Evolutionary conservation across 2,329 filamentous ascomycete species (phyloP).

Genomic region (Blumeriella jaapii): DNA sequence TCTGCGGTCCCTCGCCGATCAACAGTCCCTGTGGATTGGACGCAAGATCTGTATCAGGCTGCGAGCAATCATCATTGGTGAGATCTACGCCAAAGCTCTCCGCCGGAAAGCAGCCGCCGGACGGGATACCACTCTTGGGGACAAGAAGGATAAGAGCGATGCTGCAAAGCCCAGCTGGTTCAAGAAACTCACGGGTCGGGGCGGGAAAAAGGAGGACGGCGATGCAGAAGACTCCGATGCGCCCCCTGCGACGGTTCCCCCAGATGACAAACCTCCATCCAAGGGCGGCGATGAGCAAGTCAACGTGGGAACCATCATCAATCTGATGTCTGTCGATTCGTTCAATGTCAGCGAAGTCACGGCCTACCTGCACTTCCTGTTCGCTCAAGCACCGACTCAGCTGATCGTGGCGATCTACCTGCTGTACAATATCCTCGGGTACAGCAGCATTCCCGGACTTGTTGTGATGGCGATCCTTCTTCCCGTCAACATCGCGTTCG

Average conservation of each 20-base stretch:
- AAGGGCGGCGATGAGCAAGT: slow-evolving; percentile 57
- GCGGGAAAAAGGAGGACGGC: slow-evolving; percentile 30
- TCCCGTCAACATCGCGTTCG: slow-evolving; percentile 82
- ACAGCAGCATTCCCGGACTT: slow-evolving; percentile 88
- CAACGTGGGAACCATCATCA: slow-evolving; percentile 96
- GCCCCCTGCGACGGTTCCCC: slow-evolving; percentile 5
- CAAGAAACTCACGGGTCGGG: slow-evolving; percentile 45
- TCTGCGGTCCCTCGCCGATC: slow-evolving; percentile 71
- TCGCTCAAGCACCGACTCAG: slow-evolving; percentile 83
- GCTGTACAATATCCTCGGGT: slow-evolving; percentile 81
- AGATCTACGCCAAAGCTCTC: slow-evolving; percentile 93
- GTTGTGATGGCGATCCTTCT: slow-evolving; percentile 80
- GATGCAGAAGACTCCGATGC: slow-evolving; percentile 32
- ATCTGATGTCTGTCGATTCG: slow-evolving; percentile 97
- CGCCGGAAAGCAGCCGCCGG: slow-evolving; percentile 78
- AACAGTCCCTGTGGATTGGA: slow-evolving; percentile 83
- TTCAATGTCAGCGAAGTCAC: slow-evolving; percentile 97
- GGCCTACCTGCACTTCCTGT: slow-evolving; percentile 91
- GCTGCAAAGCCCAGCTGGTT: slow-evolving; percentile 33
- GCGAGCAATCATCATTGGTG: slow-evolving; percentile 88
- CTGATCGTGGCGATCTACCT: slow-evolving; percentile 69
- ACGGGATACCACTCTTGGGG: slow-evolving; percentile 61
- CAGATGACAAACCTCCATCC: slow-evolving; percentile 4
- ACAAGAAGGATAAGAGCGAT: slow-evolving; percentile 33
- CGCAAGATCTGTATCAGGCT: slow-evolving; percentile 89